Evolutionary conservation across 441 rosid species (phyloP), one percentile per base, ranked within the genome.

Genomic region (Syzygium malaccense): DNA sequence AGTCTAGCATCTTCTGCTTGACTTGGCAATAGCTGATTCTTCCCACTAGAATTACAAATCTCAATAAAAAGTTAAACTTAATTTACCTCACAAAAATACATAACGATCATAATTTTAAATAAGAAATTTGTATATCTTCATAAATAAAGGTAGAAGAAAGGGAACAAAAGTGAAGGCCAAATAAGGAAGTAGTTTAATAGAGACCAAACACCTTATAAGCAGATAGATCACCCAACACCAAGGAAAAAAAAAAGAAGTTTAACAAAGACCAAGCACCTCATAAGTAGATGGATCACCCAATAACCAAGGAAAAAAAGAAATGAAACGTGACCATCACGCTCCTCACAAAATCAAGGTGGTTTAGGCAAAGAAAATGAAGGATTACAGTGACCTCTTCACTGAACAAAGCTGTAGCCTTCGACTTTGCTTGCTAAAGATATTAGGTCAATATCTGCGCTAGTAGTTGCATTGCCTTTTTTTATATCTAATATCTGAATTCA

Each of bases 21-120:
- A 91, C 97, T 95, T 13, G 98, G 96, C 71, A 96, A 89, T 86
- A 96, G 88, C 86, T 94, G 96, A 94, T 97, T 98, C 90, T 87
- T 94, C 92, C 96, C 97, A 89, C 98, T 96, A 88, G 62, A 88
- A 92, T 87, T 56, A 26, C 83, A 30, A 89, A 88, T 37, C 25
- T 41, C 58, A 85, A 79, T 54, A n/a, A 66, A 64, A 85, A 83
- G 41, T 90, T 87, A 55, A 68, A 30, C 32, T 8, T 71, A 14
- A 9, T 53, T 75, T 68, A n/a, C 45, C 23, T 23, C 37, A 71
- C 41, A 14, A 32, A 84, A 55, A 28, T 8, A 56, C 23, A 49
- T 10, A 86, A 64, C 0, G 25, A 66, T 2, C 78, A 32, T 1
- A 1, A 66, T 23, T 62, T 14, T 14, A 62, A 66, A 32, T 54